Conservation (phyloP, 768 basidiomycete genomes). For the Tulasnella sp. region DNA sequence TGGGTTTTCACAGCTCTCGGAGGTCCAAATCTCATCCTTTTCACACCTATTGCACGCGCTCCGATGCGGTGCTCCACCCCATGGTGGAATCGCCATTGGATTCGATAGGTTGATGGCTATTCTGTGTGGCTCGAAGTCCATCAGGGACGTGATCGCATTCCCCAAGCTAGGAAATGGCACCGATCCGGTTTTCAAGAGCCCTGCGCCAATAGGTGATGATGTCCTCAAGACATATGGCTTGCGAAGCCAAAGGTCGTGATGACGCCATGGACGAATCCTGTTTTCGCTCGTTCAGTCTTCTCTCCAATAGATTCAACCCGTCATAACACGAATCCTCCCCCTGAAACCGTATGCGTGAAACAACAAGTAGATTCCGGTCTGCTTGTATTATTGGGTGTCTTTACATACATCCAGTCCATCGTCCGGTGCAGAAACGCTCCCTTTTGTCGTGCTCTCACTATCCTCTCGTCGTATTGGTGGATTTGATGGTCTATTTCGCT, state of each 20-base stretch:
- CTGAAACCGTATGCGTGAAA: no score
- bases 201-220: slow-evolving; percentile 45
- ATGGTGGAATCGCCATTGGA: slow-evolving; percentile 89
- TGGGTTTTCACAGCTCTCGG: slow-evolving; percentile 55
- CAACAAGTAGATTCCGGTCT: no score
- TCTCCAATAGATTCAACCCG: no score
- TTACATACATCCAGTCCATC: neutral
- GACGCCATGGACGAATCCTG: no score
- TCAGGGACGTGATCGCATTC: slow-evolving; percentile 94
- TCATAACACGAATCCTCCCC: no score
- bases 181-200: slow-evolving; percentile 85
- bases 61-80: slow-evolving; percentile 84
- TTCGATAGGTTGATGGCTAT: slow-evolving; percentile 91
- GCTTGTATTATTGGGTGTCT: no score
- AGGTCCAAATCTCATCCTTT: slow-evolving; percentile 65
- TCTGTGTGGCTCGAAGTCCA: slow-evolving; percentile 75
- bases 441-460: neutral
- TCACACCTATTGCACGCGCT: slow-evolving; percentile 79
- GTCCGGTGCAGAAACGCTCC: neutral
- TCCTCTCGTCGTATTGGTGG: neutral
- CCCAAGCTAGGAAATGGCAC: slow-evolving; percentile 79
- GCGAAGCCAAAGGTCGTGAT: neutral
- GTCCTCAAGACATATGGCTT: slow-evolving; percentile 31
- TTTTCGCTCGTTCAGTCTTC: no score
- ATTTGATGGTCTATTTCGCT: neutral